Conservation (phyloP, 352 stramenopile species). For the Globisporangium spinosum region DNA sequence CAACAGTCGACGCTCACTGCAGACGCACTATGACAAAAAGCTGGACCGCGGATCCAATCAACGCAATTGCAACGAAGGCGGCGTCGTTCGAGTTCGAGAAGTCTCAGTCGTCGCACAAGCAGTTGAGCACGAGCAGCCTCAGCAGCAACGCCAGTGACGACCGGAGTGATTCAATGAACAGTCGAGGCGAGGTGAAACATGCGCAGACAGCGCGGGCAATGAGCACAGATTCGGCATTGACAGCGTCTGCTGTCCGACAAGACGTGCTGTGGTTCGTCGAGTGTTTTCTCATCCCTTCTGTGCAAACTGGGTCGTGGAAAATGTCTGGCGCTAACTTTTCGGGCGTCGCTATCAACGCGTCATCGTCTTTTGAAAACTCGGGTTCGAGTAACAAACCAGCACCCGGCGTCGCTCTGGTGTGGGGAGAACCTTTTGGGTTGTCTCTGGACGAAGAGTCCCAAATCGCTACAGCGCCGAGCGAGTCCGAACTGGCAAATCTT, state of each 20-base stretch:
- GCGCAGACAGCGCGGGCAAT: slow-evolving; percentile 13
- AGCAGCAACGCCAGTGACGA: slow-evolving; percentile 17
- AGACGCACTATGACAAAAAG: slow-evolving; percentile 34
- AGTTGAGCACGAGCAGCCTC: slow-evolving; percentile 16
- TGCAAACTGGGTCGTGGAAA: slow-evolving; percentile 30
- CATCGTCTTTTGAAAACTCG: background rate
- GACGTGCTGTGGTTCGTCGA: slow-evolving; percentile 48
- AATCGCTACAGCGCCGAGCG: slow-evolving; percentile 15
- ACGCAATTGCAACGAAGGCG: slow-evolving; percentile 28
- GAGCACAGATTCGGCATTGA: slow-evolving; percentile 16
- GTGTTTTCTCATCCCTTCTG: slow-evolving; percentile 43
- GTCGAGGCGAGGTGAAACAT: slow-evolving; percentile 4
- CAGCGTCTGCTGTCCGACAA: slow-evolving; percentile 13
- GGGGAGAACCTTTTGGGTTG: slow-evolving; percentile 55
- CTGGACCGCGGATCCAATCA: slow-evolving; percentile 30
- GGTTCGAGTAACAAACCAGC: slow-evolving; percentile 15
- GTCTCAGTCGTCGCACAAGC: background rate
- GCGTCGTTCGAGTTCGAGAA: slow-evolving; percentile 20
- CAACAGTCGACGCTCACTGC: slow-evolving; percentile 43
- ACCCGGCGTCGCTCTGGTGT: slow-evolving; percentile 54
- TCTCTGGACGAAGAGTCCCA: slow-evolving; percentile 60
- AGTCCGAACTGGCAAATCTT: slow-evolving; percentile 24
- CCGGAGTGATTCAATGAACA: slow-evolving; percentile 10
- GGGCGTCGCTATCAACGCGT: background rate
- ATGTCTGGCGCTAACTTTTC: slow-evolving; percentile 28